Evolutionary conservation across 805 yeast species (phyloP).

Genomic region (Zygosaccharomyces gambellarensis): DNA sequence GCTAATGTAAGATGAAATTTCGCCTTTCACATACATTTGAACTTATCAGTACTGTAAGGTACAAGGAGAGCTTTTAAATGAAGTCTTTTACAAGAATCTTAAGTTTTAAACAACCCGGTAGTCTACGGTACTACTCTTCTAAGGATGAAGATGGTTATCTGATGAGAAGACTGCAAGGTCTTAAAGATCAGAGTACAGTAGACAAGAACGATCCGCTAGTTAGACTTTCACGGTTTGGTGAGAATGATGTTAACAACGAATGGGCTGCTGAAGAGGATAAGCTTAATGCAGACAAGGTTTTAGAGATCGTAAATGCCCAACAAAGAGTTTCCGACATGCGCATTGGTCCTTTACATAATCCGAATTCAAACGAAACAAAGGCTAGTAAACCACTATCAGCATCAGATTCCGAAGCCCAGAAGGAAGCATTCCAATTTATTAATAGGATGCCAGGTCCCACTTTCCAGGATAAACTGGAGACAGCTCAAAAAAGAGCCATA

Average conservation of each 20-base stretch:
- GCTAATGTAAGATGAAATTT: not conserved
- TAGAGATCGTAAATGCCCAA: constrained; percentile 42
- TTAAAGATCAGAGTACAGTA: constrained; percentile 23
- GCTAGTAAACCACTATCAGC: constrained; percentile 44
- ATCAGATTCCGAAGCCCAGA: constrained; percentile 3
- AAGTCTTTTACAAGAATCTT: not conserved
- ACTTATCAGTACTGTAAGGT: not conserved
- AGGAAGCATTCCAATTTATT: constrained; percentile 6
- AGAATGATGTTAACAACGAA: constrained; percentile 21
- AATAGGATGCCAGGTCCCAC: constrained; percentile 18
- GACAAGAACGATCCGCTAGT: constrained; percentile 27
- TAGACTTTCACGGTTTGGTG: constrained; percentile 8
- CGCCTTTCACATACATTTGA: not conserved
- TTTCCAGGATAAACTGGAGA: constrained; percentile 35
- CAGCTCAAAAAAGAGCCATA: constrained; percentile 60
- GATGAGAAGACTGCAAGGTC: constrained; percentile 24
- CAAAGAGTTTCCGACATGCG: constrained; percentile 34
- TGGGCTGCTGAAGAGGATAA: constrained; percentile 28
- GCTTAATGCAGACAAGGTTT: constrained; percentile 41
- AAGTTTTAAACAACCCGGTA: not conserved
- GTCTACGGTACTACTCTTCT: constrained; percentile 7
- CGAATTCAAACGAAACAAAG: constrained; percentile 52
- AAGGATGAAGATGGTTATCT: constrained; percentile 21
- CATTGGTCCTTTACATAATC: constrained; percentile 23
- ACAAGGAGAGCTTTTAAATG: not conserved